Evolutionary conservation across 2,329 filamentous ascomycete species (phyloP).

Genomic region (Colletotrichum eleusines): DNA sequence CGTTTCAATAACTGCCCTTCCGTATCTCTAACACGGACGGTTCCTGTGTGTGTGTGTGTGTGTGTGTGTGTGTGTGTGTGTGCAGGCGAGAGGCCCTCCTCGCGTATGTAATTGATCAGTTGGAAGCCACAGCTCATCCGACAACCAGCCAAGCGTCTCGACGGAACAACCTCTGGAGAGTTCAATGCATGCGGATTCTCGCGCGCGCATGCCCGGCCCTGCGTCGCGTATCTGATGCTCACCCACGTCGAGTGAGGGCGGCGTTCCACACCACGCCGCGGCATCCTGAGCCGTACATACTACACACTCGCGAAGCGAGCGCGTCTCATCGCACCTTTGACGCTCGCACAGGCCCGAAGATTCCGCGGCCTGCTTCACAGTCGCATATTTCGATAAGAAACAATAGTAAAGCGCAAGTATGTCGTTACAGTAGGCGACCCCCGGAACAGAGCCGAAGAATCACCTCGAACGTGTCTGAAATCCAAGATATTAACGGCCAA

Average conservation of each 20-base stretch:
- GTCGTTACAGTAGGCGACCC: too few relatives aligned
- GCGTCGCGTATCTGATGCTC: not conserved
- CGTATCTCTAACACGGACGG: not conserved
- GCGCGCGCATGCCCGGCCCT: not conserved
- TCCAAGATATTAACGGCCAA: not conserved
- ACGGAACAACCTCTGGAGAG: not conserved
- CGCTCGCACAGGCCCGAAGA: slow-evolving; percentile 16
- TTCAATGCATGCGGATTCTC: not conserved
- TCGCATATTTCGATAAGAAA: not conserved
- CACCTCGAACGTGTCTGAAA: not conserved
- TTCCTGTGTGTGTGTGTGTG: too few relatives aligned
- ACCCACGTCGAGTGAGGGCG: slow-evolving; percentile 33
- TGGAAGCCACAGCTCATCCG: not conserved
- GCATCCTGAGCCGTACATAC: not conserved
- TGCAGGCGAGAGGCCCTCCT: not conserved
- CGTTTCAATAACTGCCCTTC: not conserved
- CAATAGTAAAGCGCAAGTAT: too few relatives aligned
- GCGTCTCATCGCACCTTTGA: slow-evolving; percentile 34
- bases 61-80: not conserved
- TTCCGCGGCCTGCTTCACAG: slow-evolving; percentile 18
- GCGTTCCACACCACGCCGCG: too few relatives aligned
- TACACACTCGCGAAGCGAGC: slow-evolving; percentile 10
- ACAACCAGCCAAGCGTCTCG: not conserved
- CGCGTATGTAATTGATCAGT: too few relatives aligned
- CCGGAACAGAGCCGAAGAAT: not conserved